phyloP scores from a whole-genome alignment of 169 alveolate species.

The Perkinsus marinus region DNA sequence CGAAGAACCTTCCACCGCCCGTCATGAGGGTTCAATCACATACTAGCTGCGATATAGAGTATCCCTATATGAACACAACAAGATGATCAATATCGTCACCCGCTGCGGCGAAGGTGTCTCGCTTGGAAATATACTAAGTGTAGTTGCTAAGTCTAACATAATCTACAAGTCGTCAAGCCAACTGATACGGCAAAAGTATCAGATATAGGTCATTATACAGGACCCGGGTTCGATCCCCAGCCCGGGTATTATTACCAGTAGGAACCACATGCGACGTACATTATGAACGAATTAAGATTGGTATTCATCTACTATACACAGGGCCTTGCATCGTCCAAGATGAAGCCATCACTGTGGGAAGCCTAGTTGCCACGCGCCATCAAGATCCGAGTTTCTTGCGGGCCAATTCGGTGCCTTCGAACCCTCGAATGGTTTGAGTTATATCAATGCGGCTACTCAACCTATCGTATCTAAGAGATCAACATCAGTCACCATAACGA shows the following conservation, averaged over 20 bases:
- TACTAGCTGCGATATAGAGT: neutral
- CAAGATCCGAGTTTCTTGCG: neutral
- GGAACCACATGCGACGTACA: neutral
- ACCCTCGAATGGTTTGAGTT: neutral
- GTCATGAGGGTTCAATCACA: neutral
- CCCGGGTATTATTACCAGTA: neutral
- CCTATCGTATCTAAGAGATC: neutral
- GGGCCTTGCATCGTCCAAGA: too few relatives aligned
- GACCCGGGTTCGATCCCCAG: neutral
- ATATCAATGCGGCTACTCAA: neutral
- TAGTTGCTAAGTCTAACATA: neutral
- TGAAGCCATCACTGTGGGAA: too few relatives aligned
- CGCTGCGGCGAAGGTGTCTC: neutral
- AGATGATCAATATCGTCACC: too few relatives aligned
- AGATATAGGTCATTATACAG: neutral
- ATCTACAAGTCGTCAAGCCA: neutral
- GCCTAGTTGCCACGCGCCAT: neutral
- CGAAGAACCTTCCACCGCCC: constrained; percentile 8
- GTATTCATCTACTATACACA: too few relatives aligned
- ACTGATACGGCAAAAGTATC: neutral
- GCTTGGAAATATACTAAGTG: neutral
- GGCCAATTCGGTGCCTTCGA: neutral
- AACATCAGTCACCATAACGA: neutral
- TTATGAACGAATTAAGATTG: neutral
- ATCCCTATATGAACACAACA: too few relatives aligned